These are phyloP conservation scores for Neohortaea acidophila DNA, from an alignment of 495 filamentous ascomycete species.

Conservation along the genomic window DNA sequence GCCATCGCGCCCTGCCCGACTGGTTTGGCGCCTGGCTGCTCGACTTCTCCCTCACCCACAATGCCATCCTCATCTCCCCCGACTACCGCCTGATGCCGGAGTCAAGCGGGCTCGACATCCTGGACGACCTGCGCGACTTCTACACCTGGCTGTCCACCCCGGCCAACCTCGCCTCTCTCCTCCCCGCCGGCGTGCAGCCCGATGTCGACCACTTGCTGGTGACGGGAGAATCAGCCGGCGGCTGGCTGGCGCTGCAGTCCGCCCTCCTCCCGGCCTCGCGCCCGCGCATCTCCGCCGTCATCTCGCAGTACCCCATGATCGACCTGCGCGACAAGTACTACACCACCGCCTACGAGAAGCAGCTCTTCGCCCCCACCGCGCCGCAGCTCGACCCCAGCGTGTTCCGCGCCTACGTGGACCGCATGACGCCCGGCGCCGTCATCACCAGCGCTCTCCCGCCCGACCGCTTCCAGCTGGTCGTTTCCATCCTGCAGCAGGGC, in stretches of 20 bases:
- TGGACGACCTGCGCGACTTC: constrained; percentile 36
- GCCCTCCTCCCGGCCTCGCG: constrained; percentile 19
- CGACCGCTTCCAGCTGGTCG: constrained; percentile 2
- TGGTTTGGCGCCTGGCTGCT: constrained; percentile 16
- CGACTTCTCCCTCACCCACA: constrained; percentile 8
- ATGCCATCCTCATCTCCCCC: constrained; percentile 30
- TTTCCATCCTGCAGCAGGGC: constrained; percentile 9
- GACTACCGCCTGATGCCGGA: constrained; percentile 42
- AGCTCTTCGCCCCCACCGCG: not conserved
- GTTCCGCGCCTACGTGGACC: constrained; percentile 7
- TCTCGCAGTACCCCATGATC: constrained; percentile 16
- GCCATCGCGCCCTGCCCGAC: constrained; percentile 4
- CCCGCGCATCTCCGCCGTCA: constrained; percentile 20
- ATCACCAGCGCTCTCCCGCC: constrained; percentile 4
- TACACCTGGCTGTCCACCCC: constrained; percentile 33
- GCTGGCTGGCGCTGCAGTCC: constrained; percentile 27
- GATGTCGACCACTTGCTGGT: constrained; percentile 15
- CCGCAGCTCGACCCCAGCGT: constrained; percentile 4
- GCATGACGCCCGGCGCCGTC: constrained; percentile 3
- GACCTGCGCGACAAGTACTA: constrained; percentile 3
- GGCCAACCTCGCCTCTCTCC: constrained; percentile 1
- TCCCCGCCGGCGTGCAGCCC: constrained; percentile 1
- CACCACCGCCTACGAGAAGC: not conserved
- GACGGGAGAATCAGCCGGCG: constrained; percentile 27
- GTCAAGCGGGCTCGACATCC: constrained; percentile 31